Evolutionary conservation across 2,329 filamentous ascomycete genomes (phyloP), one percentile per base, ranked within the genome.

Genomic region (Penicillium verrucosum): DNA sequence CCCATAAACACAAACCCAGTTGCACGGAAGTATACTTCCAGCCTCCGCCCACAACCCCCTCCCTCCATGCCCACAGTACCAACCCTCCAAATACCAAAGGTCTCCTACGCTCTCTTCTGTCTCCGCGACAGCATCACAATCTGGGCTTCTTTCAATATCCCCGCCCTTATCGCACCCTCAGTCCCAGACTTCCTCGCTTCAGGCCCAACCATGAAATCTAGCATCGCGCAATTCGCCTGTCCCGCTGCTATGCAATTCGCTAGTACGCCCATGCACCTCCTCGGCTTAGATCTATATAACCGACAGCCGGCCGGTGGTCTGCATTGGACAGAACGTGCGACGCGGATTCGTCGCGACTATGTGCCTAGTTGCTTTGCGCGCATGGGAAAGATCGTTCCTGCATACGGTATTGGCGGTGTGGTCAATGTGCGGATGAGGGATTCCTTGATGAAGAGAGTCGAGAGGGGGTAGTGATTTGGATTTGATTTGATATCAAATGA

Each of bases 101-200:
- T 88, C 1, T 89, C 87, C 9, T 94, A 92, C 75, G 78, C 81
- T 0, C 84, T 96, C 56, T 97, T 96, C 79, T 86, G 89, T 3
- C 70, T 88, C 54, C 86, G 92, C 65, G 92, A 97, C 77, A 90
- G 88, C 75, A 77, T 96, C 60, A 96, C 92, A 50, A 92, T 96
- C 66, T 96, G 95, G 73, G 91, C 91, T 5, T 90, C 86, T 12
- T 97, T 97, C 82, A 97, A 97, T 71, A 78, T 96, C 2, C 93
- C 93, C 0, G 84, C 90, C 0, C 69, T 94, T 2, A 80, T 97
- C 10, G 90, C 89, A 0, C 90, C 91, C 0, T 74, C 78, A 6
- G 77, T 96, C 21, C 83, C 81, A 14, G 75, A 81, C 18, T 78
- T 80, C 29, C 68, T 88, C 59, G 75, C 74, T 6, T 63, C 72